Conservation (phyloP, 768 basidiomycete genomes). For the Lentinula raphanica region DNA sequence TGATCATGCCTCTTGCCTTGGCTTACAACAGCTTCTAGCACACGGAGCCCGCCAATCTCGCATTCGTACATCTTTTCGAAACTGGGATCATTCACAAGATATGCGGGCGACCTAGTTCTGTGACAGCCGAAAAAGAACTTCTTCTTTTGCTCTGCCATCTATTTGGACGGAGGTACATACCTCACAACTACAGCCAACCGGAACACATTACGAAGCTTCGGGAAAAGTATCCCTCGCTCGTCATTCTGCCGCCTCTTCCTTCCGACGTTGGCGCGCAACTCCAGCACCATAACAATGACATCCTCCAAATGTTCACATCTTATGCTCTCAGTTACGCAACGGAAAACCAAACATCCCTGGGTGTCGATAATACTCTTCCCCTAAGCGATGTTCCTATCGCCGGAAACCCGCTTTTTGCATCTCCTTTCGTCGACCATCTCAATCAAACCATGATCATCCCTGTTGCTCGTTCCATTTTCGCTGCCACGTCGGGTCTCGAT, state of each 20-base stretch:
- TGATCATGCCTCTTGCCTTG: not conserved
- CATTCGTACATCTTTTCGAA: slow-evolving; percentile 52
- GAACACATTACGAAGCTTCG: slow-evolving; percentile 18
- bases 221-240: slow-evolving; percentile 47
- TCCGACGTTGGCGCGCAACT: not conserved
- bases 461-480: slow-evolving; percentile 53
- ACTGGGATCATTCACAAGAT: slow-evolving; percentile 55
- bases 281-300: not conserved
- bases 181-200: not conserved
- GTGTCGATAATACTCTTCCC: slow-evolving; percentile 42
- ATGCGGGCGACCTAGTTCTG: slow-evolving; percentile 33
- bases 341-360: slow-evolving; percentile 23
- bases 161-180: slow-evolving; percentile 46
- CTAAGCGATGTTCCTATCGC: slow-evolving; percentile 31
- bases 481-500: slow-evolving; percentile 61
- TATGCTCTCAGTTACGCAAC: not conserved
- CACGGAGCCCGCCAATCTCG: slow-evolving; percentile 67
- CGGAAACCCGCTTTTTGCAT: slow-evolving; percentile 6
- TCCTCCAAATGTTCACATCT: not conserved
- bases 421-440: slow-evolving; percentile 22
- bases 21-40: slow-evolving; percentile 28
- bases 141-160: slow-evolving; percentile 58
- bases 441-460: slow-evolving; percentile 13
- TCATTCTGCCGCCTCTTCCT: slow-evolving; percentile 47
- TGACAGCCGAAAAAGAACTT: slow-evolving; percentile 43